Base-by-base conservation (phyloP, 768 basidiomycete genomes). In the Tremella mesenterica region DNA sequence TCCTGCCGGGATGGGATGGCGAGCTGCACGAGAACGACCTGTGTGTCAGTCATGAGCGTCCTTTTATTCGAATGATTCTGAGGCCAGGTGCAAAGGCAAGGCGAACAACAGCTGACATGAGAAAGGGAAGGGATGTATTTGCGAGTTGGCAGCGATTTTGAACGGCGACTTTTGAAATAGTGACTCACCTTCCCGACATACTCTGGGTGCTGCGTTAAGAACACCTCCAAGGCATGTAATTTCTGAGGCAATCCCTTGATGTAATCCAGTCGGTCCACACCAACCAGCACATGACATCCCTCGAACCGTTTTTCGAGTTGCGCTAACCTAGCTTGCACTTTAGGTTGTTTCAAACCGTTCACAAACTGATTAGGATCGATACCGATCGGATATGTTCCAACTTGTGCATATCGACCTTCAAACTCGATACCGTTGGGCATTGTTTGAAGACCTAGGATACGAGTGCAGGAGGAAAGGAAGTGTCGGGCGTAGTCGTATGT, bases 201-300 rank as follows among this genome's bases (percentile, higher is more conserved):
- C 75, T 99, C 95, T 3, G 95, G 95, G 72, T 99, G 93, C 61
- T 96, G 92, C 18, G 85, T 83, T 28, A 99, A 80, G 81, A 99
- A 99, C 38, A 93, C 81, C 70, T 99, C 95, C 53, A 99, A 81
- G 0, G 88, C 92, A 70, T 96, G 90, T 44, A 99, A 75, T 75
- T 99, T 99, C 73, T 99, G 95, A 1, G 95, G 95, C 29, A 99
- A 90, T 67, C 95, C 95, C 79, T 99, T 99, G 83, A 99, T 97
- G 76, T 99, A 99, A 72, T 99, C 95, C 50, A 99, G 80, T 41
- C 95, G 85, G 73, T 99, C 95, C 25, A 99, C 95, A 47, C 95
- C 95, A 59, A 97, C 90, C 70, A 99, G 18, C 34, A 51, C 85
- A 75, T 96, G 96, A 69, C 89, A 86, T 44, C 87, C 93, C 41